phyloP scores from a whole-genome alignment of 495 filamentous ascomycete species.

The Massariosphaeria phaeospora region DNA sequence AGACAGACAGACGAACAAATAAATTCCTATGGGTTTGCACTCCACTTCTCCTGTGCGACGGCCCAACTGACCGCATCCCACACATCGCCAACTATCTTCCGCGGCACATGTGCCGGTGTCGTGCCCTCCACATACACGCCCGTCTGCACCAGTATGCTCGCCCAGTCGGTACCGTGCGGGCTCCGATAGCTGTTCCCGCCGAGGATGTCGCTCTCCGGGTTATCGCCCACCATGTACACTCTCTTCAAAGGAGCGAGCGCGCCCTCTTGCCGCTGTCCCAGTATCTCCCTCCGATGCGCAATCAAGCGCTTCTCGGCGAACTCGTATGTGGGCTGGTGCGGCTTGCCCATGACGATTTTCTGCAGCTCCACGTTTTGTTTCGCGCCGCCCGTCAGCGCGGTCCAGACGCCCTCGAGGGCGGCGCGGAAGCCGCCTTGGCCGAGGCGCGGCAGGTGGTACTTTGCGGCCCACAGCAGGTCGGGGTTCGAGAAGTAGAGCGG shows the following conservation, averaged over 20 bases:
- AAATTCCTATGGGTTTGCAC: too few species aligned
- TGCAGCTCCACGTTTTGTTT: conserved; percentile 53
- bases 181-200: conserved; percentile 79
- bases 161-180: conserved; percentile 64
- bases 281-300: conserved; percentile 51
- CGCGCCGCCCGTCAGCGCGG: conserved; percentile 59
- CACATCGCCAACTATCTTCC: conserved; percentile 62
- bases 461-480: conserved; percentile 82
- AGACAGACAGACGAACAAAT: too few species aligned
- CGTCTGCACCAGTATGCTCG: conserved; percentile 73
- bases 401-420: conserved; percentile 74
- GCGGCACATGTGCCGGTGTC: conserved; percentile 52
- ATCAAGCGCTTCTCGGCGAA: conserved; percentile 74
- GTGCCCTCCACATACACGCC: conserved; percentile 66
- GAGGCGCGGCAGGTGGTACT: conserved; percentile 77
- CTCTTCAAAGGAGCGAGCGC: conserved; percentile 48
- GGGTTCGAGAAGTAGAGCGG: conserved; percentile 82
- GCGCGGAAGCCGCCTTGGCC: conserved; percentile 90
- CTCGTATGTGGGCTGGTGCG: conserved; percentile 65
- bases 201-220: conserved; percentile 83
- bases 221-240: conserved; percentile 98
- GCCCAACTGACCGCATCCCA: conserved; percentile 61
- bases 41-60: conserved; percentile 41
- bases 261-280: conserved; percentile 35
- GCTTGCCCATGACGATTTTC: conserved; percentile 78